phyloP scores from a whole-genome alignment of 768 basidiomycete species.

The Holtermanniella nyarrowii region DNA sequence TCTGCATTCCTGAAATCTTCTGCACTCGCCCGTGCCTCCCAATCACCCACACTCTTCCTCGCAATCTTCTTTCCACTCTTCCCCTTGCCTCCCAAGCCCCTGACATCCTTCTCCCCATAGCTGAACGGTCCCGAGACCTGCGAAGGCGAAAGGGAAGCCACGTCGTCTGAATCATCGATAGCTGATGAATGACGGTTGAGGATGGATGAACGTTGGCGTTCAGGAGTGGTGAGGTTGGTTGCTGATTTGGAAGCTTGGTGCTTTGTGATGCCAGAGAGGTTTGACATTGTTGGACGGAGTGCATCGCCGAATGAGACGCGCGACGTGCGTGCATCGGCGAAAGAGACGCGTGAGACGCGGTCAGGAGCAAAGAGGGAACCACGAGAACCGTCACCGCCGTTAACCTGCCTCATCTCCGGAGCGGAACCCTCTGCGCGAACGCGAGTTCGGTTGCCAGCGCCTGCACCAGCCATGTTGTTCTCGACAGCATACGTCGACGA shows the following conservation, averaged over 20 bases:
- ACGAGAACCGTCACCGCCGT: slow-evolving; percentile 14
- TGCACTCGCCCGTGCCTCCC: not conserved
- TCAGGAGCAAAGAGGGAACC: not conserved
- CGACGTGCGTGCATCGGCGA: slow-evolving; percentile 35
- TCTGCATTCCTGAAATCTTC: slow-evolving; percentile 36
- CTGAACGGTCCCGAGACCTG: slow-evolving; percentile 33
- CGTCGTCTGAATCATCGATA: slow-evolving; percentile 27
- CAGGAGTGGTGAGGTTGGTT: slow-evolving; percentile 22
- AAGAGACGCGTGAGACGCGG: slow-evolving; percentile 32
- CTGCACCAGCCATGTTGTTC: slow-evolving; percentile 38
- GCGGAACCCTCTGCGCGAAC: not conserved
- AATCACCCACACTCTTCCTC: not conserved
- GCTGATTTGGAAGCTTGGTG: slow-evolving; percentile 25
- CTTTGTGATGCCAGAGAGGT: slow-evolving; percentile 14
- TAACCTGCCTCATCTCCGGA: slow-evolving; percentile 13
- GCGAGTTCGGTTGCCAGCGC: slow-evolving; percentile 14
- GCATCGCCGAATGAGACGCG: slow-evolving; percentile 38
- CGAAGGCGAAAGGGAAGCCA: slow-evolving; percentile 32
- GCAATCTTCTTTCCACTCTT: not conserved
- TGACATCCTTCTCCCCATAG: not conserved
- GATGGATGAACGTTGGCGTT: not conserved
- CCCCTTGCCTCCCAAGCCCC: not conserved
- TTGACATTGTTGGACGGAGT: slow-evolving; percentile 23
- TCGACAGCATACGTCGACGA: slow-evolving; percentile 33
- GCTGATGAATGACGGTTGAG: slow-evolving; percentile 19